phyloP scores from a whole-genome alignment of 2,329 filamentous ascomycete species.

The Zasmidium angulare region DNA sequence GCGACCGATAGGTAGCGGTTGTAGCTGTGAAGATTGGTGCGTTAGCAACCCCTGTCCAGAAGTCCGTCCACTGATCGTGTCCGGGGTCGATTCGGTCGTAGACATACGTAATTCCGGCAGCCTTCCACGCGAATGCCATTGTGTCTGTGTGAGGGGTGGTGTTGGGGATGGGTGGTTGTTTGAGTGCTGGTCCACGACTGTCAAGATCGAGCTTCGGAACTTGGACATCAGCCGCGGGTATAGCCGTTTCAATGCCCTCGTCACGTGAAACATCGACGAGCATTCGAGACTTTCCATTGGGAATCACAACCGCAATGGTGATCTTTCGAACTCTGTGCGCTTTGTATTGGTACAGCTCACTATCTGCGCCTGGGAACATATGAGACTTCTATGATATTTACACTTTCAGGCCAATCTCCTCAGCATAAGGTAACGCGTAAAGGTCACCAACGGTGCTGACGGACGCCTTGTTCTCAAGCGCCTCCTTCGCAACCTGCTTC shows the following conservation, averaged over 20 bases:
- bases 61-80: not conserved
- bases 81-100: not conserved
- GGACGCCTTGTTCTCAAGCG: conserved; percentile 84
- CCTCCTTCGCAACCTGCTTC: conserved; percentile 85
- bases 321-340: conserved; percentile 6
- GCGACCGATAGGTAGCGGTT: conserved; percentile 99
- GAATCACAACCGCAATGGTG: not conserved
- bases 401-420: conserved; percentile 91
- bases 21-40: conserved; percentile 66
- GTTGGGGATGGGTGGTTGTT: conserved; percentile 12
- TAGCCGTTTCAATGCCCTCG: not conserved
- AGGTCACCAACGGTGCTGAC: conserved; percentile 90
- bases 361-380: conserved; percentile 30
- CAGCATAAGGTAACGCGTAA: conserved; percentile 84
- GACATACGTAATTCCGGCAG: conserved; percentile 90
- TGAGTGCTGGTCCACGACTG: conserved; percentile 4
- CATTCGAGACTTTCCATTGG: not conserved
- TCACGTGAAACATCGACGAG: not conserved
- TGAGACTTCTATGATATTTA: conserved; percentile 57
- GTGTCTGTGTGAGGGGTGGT: conserved; percentile 47
- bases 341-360: conserved; percentile 35
- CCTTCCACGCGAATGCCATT: conserved; percentile 99
- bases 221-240: not conserved
- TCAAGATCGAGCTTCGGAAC: not conserved
- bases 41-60: conserved; percentile 14